Evolutionary conservation across 495 filamentous ascomycete genomes (phyloP), one percentile per base, ranked within the genome.

Genomic region (Melanomma pulvis-pyrius): DNA sequence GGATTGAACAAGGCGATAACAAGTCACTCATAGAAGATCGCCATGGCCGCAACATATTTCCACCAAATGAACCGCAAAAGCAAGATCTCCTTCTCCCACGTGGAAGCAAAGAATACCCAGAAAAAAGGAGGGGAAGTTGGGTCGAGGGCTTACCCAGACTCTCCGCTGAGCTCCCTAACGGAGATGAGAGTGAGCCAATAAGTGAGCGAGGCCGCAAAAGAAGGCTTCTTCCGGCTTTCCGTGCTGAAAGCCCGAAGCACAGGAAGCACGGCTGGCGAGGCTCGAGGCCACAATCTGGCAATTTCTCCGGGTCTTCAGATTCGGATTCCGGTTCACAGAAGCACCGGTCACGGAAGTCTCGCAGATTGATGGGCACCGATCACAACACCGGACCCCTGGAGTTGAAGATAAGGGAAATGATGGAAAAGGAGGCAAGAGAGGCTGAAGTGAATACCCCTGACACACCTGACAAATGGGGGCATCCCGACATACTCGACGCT

Each of bases 1-100:
- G 93, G 93, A 79, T 92, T 47, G 89, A 96, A 74, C 87, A 91
- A 62, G 84, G 81, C 24, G 78, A 84, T 54, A 90, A 96, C 72
- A 92, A 91, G 71, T 82, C 78, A 51, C 80, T 89, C 12, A 85
- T 96, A 25, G 88, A 93, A 65, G 88, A 93, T 74, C 84, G 82
- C 24, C 79, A 88, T 69, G 91, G 91, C 56, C 80, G 84, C 12
- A 85, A 83, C 47, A 82, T 96, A 6, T 93, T 91, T 72, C 81
- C 87, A 1, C 34, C 59, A 13, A 56, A 57, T 24, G 55, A 67
- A 32, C 67, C 70, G 2, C 29, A 44, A n/a, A 53, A 55, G 46
- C 59, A 63, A 32, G 67, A 67, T 26, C 44, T 60, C 26, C 41
- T 70, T 0, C 63, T 64, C 28, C 67, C 71, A 28, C 58, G 67